Conservation (phyloP, 306 rosid genomes). For the Quercus suber region DNA sequence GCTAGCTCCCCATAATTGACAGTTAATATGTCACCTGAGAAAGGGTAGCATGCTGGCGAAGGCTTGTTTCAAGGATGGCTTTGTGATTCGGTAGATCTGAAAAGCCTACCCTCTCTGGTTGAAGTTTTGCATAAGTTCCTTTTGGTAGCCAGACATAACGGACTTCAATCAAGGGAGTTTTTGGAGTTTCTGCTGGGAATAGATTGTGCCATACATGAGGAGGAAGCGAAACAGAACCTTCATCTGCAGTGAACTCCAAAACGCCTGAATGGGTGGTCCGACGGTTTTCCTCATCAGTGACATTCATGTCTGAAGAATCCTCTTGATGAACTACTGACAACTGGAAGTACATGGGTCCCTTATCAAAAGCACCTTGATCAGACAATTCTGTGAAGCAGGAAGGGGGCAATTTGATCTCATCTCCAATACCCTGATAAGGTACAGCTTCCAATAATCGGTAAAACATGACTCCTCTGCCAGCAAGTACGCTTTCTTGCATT, state of each 20-base stretch:
- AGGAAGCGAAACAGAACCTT: conserved; percentile 84
- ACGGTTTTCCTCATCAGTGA: conserved; percentile 29
- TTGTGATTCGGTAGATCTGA: conserved; percentile 94
- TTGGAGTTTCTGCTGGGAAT: conserved; percentile 38
- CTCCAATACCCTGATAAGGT: conserved; percentile 79
- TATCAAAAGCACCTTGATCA: conserved; percentile 80
- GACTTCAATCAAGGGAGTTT: conserved; percentile 61
- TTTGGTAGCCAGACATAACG: conserved; percentile 87
- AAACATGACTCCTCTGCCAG: conserved; percentile 80
- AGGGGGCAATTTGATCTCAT: conserved; percentile 87
- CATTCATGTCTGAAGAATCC: conserved; percentile 35
- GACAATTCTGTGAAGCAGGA: conserved; percentile 90
- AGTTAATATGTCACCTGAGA: conserved; percentile 70
- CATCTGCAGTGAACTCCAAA: conserved; percentile 89
- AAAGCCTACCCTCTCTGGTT: conserved; percentile 79
- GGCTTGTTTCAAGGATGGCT: conserved; percentile 97
- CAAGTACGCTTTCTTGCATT: conserved; percentile 72
- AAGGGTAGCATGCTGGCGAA: conserved; percentile 95
- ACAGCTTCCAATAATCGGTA: conserved; percentile 72
- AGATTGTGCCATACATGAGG: conserved; percentile 92
- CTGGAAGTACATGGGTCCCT: conserved; percentile 85
- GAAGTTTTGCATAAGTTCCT: conserved; percentile 92
- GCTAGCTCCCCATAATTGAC: conserved; percentile 78
- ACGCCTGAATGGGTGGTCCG: conserved; percentile 84
- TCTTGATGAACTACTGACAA: conserved; percentile 46